A percentile compares a stretch with the other conserved stretches of the same genome.
phyloP scores from a whole-genome alignment of 2,329 filamentous ascomycete species.

The Cryphonectria radicalis region DNA sequence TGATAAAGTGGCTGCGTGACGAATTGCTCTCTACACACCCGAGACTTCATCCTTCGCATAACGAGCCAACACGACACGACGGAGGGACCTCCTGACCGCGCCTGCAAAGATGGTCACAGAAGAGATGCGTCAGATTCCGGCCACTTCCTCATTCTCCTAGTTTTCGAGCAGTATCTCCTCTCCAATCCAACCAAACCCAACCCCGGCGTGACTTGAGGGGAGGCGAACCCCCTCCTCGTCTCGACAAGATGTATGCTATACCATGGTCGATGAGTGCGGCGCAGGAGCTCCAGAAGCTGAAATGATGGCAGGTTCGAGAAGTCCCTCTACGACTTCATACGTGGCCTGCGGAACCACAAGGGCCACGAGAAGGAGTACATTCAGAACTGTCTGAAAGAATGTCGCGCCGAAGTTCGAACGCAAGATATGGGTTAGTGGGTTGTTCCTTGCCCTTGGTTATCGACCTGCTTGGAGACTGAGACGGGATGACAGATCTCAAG shows the following conservation, averaged over 20 bases:
- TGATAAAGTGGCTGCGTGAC: neutral
- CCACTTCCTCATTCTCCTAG: slow-evolving; percentile 14
- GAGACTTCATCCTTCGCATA: neutral
- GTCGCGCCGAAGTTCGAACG: slow-evolving; percentile 86
- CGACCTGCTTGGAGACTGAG: neutral
- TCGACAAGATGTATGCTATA: slow-evolving; percentile 35
- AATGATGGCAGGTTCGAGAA: slow-evolving; percentile 86
- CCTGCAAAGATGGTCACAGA: slow-evolving; percentile 25
- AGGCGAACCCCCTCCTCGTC: slow-evolving; percentile 11
- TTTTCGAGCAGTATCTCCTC: slow-evolving; percentile 15
- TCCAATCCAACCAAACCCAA: neutral
- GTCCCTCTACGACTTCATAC: slow-evolving; percentile 97
- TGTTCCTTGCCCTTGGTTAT: neutral
- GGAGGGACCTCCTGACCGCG: neutral
- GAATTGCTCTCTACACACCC: neutral
- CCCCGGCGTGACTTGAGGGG: slow-evolving; percentile 12
- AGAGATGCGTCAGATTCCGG: slow-evolving; percentile 19
- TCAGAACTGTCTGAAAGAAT: slow-evolving; percentile 91
- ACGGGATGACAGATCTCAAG: slow-evolving; percentile 73
- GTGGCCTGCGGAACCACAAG: slow-evolving; percentile 93
- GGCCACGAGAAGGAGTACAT: slow-evolving; percentile 96
- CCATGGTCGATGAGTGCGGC: neutral
- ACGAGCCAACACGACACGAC: slow-evolving; percentile 8
- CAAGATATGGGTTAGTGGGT: slow-evolving; percentile 81
- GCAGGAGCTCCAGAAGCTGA: slow-evolving; percentile 32